A percentile compares a stretch with the other conserved stretches of the same genome.
These are phyloP conservation scores for Cercospora sp. DNA, from an alignment of 2,329 filamentous ascomycete species.

Conservation along the genomic window DNA sequence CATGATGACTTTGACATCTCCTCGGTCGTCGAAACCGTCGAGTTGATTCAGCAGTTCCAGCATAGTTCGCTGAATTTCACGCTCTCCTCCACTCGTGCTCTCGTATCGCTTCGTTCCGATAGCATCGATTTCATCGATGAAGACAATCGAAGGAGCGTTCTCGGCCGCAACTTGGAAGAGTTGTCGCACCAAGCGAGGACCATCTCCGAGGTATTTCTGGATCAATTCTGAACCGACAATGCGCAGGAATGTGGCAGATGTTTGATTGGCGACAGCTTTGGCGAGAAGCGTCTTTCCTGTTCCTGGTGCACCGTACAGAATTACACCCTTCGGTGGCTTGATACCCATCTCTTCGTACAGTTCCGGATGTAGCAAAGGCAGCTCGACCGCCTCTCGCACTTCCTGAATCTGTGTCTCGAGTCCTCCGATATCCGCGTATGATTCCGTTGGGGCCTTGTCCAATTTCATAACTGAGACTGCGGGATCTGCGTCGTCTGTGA, in stretches of 20 bases:
- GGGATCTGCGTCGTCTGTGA: constrained; percentile 94
- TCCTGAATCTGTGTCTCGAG: constrained; percentile 95
- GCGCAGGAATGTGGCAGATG: constrained; percentile 95
- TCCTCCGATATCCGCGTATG: constrained; percentile 97
- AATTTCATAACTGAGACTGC: constrained; percentile 98
- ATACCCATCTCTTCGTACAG: constrained; percentile 99
- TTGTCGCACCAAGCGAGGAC: constrained; percentile 89
- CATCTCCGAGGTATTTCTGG: constrained; percentile 97
- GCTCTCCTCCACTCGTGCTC: constrained; percentile 92
- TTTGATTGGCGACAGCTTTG: constrained; percentile 97
- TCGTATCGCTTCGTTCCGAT: constrained; percentile 99
- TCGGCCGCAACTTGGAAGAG: constrained; percentile 95
- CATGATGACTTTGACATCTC: constrained; percentile 99
- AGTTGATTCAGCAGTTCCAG: constrained; percentile 96
- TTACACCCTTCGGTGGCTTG: constrained; percentile 98
- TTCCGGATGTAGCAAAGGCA: constrained; percentile 92
- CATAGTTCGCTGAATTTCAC: constrained; percentile 98
- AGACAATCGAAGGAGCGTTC: constrained; percentile 94
- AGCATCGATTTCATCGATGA: constrained; percentile 98
- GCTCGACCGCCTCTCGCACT: constrained; percentile 92
- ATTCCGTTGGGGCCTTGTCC: constrained; percentile 96
- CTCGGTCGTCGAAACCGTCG: constrained; percentile 96
- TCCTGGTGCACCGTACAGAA: constrained; percentile 94
- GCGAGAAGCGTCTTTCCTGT: constrained; percentile 95
- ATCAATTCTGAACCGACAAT: constrained; percentile 97